These are phyloP conservation scores for Aspergillus sp. DNA, from an alignment of 2,329 filamentous ascomycete genomes.

Conservation along the genomic window DNA sequence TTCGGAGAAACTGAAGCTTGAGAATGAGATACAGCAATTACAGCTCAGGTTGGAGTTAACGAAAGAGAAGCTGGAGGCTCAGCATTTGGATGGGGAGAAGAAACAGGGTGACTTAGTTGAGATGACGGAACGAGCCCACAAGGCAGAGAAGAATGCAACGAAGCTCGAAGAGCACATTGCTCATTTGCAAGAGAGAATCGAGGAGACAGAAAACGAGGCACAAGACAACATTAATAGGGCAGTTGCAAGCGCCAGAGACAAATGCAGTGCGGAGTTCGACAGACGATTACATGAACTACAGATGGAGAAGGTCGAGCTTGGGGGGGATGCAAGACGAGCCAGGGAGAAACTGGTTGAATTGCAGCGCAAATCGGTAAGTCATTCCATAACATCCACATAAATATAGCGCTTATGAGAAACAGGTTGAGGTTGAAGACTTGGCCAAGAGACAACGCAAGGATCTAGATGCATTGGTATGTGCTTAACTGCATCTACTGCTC, in stretches of 20 bases:
- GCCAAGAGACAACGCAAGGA: conserved; percentile 13
- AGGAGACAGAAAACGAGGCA: conserved; percentile 24
- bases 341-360: conserved; percentile 21
- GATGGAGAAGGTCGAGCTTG: conserved; percentile 25
- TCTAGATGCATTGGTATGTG: conserved; percentile 21
- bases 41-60: conserved; percentile 17
- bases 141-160: conserved; percentile 16
- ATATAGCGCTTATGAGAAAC: conserved; percentile 14
- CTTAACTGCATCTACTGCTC: no score
- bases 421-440: conserved; percentile 21
- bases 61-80: conserved; percentile 17
- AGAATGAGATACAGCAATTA: conserved; percentile 25
- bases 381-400: neutral
- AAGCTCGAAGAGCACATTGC: conserved; percentile 24
- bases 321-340: conserved; percentile 17
- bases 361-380: conserved; percentile 26
- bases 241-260: conserved; percentile 26
- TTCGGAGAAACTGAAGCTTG: conserved; percentile 25
- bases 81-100: conserved; percentile 19
- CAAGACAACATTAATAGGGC: conserved; percentile 34
- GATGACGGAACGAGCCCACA: conserved; percentile 14
- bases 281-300: conserved; percentile 26
- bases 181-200: conserved; percentile 20
- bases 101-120: conserved; percentile 23
- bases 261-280: conserved; percentile 30